Evolutionary conservation across 2,329 filamentous ascomycete species (phyloP), one percentile per base, ranked within the genome.

Genomic region (Colletotrichum sp.): DNA sequence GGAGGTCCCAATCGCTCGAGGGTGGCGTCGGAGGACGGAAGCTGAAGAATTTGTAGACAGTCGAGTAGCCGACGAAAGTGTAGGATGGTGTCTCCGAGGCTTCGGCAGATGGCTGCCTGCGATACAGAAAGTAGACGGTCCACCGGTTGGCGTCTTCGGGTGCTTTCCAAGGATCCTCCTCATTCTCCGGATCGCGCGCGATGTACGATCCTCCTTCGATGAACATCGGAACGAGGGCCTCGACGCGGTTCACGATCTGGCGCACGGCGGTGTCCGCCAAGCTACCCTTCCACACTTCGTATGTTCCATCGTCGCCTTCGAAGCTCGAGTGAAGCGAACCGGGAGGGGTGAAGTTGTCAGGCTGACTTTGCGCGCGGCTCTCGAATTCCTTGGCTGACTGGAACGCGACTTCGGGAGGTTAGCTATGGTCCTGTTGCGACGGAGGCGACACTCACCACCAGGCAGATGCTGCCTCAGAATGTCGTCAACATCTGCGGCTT

Each of bases 161-260:
- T 4, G 44, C 30, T 61, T 77, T 78, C 76, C 76, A 78, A 8
- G 77, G 72, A 25, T 78, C 76, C 4, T 88, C 84, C 3, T 88
- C 84, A 6, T 85, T 85, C 6, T 88, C 84, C 3, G 79, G 80
- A 34, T 87, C 83, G 44, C 87, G 81, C 12, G 87, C 91, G 62
- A 98, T 92, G 49, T 92, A 92, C 6, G 92, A 94, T n/a, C 96
- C 97, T 32, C 95, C 97, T 84, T 99, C 98, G 77, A 99, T 98
- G 83, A 96, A 98, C 76, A 99, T 89, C 19, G 95, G 92, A 7
- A 96, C 92, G 44, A 98, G 88, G 71, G 98, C 92, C 85, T 98
- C 96, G 78, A 98, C 91, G 69, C 96, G 95, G 77, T 92, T 92
- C 81, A 98, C 88, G 52, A 98, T 87, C 80, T 93, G 90, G 81